Conservation (phyloP, 768 basidiomycete genomes). For the Naganishia friedmannii region DNA sequence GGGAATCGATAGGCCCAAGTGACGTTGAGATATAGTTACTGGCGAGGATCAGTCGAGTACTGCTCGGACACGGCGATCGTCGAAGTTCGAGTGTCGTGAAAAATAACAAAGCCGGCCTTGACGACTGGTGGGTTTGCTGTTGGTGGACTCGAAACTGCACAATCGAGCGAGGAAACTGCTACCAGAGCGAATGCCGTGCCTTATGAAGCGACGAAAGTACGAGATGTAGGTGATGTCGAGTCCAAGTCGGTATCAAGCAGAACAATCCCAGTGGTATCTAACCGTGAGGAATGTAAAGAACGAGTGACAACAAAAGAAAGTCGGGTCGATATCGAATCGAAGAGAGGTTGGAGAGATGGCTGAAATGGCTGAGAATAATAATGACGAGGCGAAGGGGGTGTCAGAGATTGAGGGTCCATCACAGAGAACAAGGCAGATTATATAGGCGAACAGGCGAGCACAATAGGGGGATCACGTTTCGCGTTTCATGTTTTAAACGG, state of each 20-base stretch:
- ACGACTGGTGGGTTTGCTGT: not conserved
- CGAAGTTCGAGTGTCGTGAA: not conserved
- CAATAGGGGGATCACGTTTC: not conserved
- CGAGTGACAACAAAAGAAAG: constrained; percentile 20
- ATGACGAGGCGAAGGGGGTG: not conserved
- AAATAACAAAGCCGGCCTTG: not conserved
- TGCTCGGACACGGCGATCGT: not conserved
- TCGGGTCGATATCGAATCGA: constrained; percentile 5
- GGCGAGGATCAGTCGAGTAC: not conserved
- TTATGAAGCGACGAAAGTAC: not conserved
- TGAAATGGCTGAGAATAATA: no score
- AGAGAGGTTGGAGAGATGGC: not conserved
- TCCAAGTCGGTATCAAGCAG: not conserved
- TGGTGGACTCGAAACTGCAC: not conserved
- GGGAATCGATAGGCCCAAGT: no score
- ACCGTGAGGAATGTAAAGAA: not conserved
- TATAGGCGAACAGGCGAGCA: not conserved
- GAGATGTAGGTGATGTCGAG: constrained; percentile 2
- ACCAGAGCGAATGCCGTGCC: no score
- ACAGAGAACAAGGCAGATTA: not conserved
- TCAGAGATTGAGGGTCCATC: not conserved
- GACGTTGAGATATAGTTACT: not conserved
- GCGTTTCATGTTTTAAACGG: not conserved
- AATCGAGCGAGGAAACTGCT: not conserved
- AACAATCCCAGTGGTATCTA: not conserved